Base-by-base conservation (phyloP, 441 rosid genomes). In the Pelargonium citronellum region DNA sequence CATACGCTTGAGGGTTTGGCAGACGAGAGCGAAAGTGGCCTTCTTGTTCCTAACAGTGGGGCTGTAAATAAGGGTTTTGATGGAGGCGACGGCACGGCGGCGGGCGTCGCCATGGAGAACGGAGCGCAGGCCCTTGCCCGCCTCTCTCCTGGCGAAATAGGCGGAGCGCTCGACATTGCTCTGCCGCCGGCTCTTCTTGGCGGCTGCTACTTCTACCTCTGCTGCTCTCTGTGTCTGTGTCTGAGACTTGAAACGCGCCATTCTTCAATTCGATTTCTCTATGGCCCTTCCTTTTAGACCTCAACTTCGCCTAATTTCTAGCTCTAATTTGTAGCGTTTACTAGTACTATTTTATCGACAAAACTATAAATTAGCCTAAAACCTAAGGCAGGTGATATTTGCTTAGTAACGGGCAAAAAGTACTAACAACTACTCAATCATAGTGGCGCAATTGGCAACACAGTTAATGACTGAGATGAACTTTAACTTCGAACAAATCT, bases 11-110 rank as follows among this genome's bases (percentile, higher is more conserved):
- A 93, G 90, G 12, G 98, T 93, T 73, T 93, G 87, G 79, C 96
- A 93, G 67, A 93, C 98, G 57, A 94, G 85, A 80, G 98, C 96
- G 72, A 82, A 86, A 67, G 96, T 94, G 60, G 87, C 97, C 68
- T 78, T 86, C 77, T 94, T 94, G 85, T 94, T 94, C 64, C 78
- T 83, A 46, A 90, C 83, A 17, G 93, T 79, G 66, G 93, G 96
- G 73, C 86, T 79, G 24, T 89, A 89, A 70, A 93, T 90, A 66
- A 91, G 92, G 11, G 98, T 81, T 73, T 94, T 91, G 61, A 94
- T 87, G 70, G 96, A 86, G 47, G 83, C 90, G 12, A 80, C 81
- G 64, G 97, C 97, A 71, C 83, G 90, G 6, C 92, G 91, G 20
- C 84, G 81, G 43, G 88, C 84, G 81, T 94, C 95, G 13, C 98